Evolutionary conservation across 176 grass and related monocot genomes (phyloP).

Genomic region (Otatea glauca): DNA sequence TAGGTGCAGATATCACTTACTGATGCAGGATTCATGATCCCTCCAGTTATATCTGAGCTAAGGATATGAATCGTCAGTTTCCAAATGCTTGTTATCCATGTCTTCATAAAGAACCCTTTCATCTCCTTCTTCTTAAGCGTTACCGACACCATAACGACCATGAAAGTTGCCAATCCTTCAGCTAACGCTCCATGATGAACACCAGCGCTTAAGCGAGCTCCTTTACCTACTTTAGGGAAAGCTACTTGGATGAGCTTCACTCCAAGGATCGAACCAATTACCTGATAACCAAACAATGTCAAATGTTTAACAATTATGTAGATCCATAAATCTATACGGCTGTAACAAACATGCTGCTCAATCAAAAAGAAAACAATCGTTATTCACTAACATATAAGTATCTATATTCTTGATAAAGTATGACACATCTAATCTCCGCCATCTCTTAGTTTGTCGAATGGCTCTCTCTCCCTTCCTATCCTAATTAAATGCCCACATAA

Average conservation of each 20-base stretch:
- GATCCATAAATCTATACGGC: background rate
- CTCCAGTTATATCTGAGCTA: slow-evolving; percentile 92
- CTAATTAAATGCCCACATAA: background rate
- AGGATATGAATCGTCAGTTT: slow-evolving; percentile 93
- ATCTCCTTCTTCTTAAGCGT: slow-evolving; percentile 79
- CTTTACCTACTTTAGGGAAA: slow-evolving; percentile 82
- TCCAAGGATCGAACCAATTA: slow-evolving; percentile 68
- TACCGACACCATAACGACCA: slow-evolving; percentile 79
- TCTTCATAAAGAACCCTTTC: slow-evolving; percentile 90
- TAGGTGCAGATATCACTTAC: slow-evolving; percentile 60
- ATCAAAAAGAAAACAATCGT: background rate
- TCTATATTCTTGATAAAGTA: background rate
- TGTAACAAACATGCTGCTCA: background rate
- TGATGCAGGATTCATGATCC: slow-evolving; percentile 98
- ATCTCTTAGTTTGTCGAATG: slow-evolving; percentile 10
- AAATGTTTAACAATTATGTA: slow-evolving; percentile 17
- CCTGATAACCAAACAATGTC: slow-evolving; percentile 50
- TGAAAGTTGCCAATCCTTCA: slow-evolving; percentile 87
- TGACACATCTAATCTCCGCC: background rate
- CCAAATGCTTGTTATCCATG: slow-evolving; percentile 87
- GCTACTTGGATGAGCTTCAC: slow-evolving; percentile 60
- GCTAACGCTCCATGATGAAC: slow-evolving; percentile 79
- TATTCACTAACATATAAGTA: background rate
- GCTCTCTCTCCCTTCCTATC: background rate
- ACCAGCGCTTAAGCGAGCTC: slow-evolving; percentile 64